Base-by-base conservation (phyloP, 2,329 filamentous ascomycete species). In the Pseudonectria foliicola region DNA sequence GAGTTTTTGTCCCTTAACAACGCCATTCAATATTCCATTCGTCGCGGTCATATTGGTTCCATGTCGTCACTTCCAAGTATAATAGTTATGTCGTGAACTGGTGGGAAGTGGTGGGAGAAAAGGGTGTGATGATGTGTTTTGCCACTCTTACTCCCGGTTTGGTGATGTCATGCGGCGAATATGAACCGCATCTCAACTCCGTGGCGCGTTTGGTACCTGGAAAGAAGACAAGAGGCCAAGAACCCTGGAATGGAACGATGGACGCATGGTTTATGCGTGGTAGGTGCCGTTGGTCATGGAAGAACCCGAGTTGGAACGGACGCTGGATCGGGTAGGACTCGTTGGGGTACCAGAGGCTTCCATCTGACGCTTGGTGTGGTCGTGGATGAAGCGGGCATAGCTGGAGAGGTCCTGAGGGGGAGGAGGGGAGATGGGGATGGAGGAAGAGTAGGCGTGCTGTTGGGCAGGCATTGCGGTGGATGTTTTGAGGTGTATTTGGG, bases 291-390 rank as follows among this genome's bases (percentile, higher is more conserved):
- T 62, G 31, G 52, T 49, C 39, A 48, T 47, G 24, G 39, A 23
- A 6, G 32, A 28, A 8, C 10, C 14, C 6, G 27, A 16, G 18
- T 21, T 21, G 18, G 18, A 21, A 6, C 18, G 18, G 18, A 21
- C 18, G 18, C 18, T 21, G 18, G 18, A 21, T 21, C 18, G 18
- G 18, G 18, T 21, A 8, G 18, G 18, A 21, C 18, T 21, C 10
- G 49, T 36, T 3, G 46, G 38, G 23, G 52, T 49, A 2, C 70
- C 64, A 10, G 67, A 64, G 4, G 66, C 63, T 42, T 81, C 75
- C 73, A 82, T 79, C 54, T 80, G 77, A 37, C 69, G 65, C 64
- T 77, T 78, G 42, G 77, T 82, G 61, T 82, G 75, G 35, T 72
- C 67, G 52, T 77, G 74, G 72, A 82, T 82, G 37, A 67, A 73